Conservation (phyloP, 2,329 filamentous ascomycete species). For the Clarireedia homoeocarpa region DNA sequence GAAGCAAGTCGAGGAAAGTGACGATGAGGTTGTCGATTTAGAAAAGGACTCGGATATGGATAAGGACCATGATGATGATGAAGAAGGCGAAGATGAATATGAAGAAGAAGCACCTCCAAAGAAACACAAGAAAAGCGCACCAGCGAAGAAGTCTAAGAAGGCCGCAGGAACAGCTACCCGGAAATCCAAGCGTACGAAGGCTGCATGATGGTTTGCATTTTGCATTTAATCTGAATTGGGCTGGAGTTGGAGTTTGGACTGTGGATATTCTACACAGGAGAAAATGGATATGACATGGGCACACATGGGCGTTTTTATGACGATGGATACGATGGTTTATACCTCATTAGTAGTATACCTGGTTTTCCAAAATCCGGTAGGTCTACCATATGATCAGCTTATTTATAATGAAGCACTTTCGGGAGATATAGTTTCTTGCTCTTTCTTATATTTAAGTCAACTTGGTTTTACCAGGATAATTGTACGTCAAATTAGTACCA, state of each 20-base stretch:
- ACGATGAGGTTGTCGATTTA: neutral
- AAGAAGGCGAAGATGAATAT: neutral
- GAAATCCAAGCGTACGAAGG: slow-evolving; percentile 2
- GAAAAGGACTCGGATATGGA: neutral
- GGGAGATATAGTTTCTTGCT: too few relatives aligned
- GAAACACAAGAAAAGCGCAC: neutral
- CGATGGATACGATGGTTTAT: too few relatives aligned
- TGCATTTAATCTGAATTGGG: neutral
- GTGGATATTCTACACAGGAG: neutral
- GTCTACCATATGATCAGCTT: too few relatives aligned
- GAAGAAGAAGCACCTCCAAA: neutral
- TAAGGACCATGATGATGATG: slow-evolving; percentile 1
- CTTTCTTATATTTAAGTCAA: too few relatives aligned
- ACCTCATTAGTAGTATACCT: too few relatives aligned
- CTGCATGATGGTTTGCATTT: neutral
- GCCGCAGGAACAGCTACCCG: neutral
- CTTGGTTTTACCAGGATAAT: too few relatives aligned
- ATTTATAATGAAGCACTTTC: too few relatives aligned
- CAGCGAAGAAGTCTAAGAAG: neutral
- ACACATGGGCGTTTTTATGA: neutral
- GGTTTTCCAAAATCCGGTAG: too few relatives aligned
- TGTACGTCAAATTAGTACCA: too few relatives aligned
- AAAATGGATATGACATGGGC: neutral
- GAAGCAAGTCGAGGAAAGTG: neutral
- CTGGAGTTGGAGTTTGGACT: slow-evolving; percentile 1